Percentiles rank a stretch among this genome's conserved stretches.
Conservation (phyloP, 352 stramenopile species). For the Pythium aristosporum region DNA sequence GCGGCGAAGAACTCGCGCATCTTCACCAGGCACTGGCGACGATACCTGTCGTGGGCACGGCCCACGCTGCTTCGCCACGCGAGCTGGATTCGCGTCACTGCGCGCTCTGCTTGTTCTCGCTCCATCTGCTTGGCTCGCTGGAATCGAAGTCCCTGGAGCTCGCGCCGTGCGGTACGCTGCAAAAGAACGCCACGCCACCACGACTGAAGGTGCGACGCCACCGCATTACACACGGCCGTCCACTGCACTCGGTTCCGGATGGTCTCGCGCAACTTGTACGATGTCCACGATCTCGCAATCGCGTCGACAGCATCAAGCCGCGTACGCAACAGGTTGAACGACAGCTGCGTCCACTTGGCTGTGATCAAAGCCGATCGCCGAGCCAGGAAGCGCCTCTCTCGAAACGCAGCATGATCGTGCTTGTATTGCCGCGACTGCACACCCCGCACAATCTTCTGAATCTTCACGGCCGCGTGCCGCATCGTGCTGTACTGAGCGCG, state of each 20-base stretch:
- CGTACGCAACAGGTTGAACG: slow-evolving; percentile 4
- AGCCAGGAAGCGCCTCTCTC: slow-evolving; percentile 1
- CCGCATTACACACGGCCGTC: neutral
- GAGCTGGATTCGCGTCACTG: slow-evolving; percentile 6
- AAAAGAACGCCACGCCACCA: slow-evolving; percentile 25
- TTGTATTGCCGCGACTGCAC: slow-evolving; percentile 9
- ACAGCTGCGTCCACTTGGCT: slow-evolving; percentile 13
- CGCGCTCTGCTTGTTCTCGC: neutral
- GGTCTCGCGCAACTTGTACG: slow-evolving; percentile 1
- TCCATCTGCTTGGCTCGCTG: slow-evolving; percentile 6
- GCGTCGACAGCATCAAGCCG: slow-evolving; percentile 11
- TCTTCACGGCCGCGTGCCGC: slow-evolving; percentile 1
- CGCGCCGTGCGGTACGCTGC: neutral
- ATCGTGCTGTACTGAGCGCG: slow-evolving; percentile 7
- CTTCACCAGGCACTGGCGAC: slow-evolving; percentile 5
- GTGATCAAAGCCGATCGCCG: slow-evolving; percentile 14
- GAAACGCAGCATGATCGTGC: slow-evolving; percentile 14
- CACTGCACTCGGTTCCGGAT: neutral
- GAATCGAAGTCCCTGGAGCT: slow-evolving; percentile 3
- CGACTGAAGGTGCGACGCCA: slow-evolving; percentile 13
- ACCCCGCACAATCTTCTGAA: slow-evolving; percentile 20
- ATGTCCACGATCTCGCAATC: slow-evolving; percentile 8
- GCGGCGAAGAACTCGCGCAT: slow-evolving; percentile 14
- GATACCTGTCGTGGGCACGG: neutral
- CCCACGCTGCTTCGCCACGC: slow-evolving; percentile 5